These are phyloP conservation scores for Pleurotus citrinopileatus DNA, from an alignment of 768 basidiomycete genomes.

Conservation along the genomic window DNA sequence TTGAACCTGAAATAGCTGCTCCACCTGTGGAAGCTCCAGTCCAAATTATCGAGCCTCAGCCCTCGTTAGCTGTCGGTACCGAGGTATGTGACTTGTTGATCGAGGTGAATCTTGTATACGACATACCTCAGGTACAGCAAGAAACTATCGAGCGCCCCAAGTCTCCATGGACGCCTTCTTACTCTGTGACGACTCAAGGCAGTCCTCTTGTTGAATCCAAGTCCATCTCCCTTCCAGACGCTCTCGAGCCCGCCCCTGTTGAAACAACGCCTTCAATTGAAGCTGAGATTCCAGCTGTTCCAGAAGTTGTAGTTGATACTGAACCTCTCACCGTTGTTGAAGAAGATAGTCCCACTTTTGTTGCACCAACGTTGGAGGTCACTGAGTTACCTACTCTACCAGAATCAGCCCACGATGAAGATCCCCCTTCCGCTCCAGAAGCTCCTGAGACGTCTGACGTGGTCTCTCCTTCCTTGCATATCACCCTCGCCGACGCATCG, in stretches of 20 bases:
- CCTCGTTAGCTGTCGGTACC: background rate
- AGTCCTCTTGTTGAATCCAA: slow-evolving; percentile 9
- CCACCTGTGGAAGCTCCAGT: background rate
- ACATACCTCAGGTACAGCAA: background rate
- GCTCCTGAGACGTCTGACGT: background rate
- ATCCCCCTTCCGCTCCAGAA: background rate
- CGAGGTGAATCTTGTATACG: background rate
- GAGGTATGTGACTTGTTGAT: background rate
- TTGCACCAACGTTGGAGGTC: background rate
- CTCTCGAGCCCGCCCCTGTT: background rate
- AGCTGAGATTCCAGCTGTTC: background rate
- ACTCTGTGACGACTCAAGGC: slow-evolving; percentile 21
- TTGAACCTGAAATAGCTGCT: background rate
- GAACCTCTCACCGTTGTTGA: background rate
- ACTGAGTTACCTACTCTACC: background rate
- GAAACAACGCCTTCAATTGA: background rate
- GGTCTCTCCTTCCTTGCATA: background rate
- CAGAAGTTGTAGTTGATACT: background rate
- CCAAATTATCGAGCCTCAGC: slow-evolving; percentile 1
- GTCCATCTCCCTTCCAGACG: background rate
- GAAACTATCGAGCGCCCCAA: slow-evolving; percentile 2
- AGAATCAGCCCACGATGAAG: background rate
- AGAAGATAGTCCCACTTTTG: background rate
- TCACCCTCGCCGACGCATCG: background rate
- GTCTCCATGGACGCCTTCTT: slow-evolving; percentile 20